These are phyloP conservation scores for Colletotrichum navitas DNA, from an alignment of 2,329 filamentous ascomycete species.

Conservation along the genomic window DNA sequence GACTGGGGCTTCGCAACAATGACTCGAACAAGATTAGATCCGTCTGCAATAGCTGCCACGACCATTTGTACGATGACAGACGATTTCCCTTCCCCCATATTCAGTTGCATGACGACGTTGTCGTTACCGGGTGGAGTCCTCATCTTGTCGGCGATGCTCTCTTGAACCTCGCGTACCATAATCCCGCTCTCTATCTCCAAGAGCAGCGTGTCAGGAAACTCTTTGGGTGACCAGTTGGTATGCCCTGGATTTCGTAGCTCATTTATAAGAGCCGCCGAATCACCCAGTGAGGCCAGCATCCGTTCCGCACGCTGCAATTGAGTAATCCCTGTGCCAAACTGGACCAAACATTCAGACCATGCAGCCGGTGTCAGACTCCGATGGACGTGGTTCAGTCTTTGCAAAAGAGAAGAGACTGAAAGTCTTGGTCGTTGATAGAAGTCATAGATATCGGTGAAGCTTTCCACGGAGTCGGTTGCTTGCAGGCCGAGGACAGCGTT, in stretches of 20 bases:
- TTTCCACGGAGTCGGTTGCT: background rate
- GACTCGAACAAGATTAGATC: constrained; percentile 64
- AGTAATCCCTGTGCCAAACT: constrained; percentile 57
- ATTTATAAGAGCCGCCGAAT: constrained; percentile 50
- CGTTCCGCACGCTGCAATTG: constrained; percentile 58
- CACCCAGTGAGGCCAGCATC: constrained; percentile 47
- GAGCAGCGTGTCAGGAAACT: constrained; percentile 71
- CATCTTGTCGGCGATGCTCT: constrained; percentile 70
- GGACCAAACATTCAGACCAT: constrained; percentile 54
- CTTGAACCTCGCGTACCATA: constrained; percentile 70
- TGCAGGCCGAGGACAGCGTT: background rate
- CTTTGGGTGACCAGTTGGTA: constrained; percentile 63
- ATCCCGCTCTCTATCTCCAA: constrained; percentile 74
- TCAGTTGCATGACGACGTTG: constrained; percentile 73
- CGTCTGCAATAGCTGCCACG: constrained; percentile 65
- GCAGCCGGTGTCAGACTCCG: constrained; percentile 47
- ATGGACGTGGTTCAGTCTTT: constrained; percentile 7
- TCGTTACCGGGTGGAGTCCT: constrained; percentile 51
- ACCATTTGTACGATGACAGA: constrained; percentile 78
- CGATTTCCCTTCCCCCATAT: constrained; percentile 80
- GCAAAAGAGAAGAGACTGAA: background rate
- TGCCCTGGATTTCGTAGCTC: constrained; percentile 67
- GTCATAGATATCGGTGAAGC: background rate
- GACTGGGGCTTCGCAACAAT: constrained; percentile 73
- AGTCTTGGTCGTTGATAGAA: background rate